These are phyloP conservation scores for Asterophora parasitica DNA, from an alignment of 768 basidiomycete genomes.

Conservation along the genomic window DNA sequence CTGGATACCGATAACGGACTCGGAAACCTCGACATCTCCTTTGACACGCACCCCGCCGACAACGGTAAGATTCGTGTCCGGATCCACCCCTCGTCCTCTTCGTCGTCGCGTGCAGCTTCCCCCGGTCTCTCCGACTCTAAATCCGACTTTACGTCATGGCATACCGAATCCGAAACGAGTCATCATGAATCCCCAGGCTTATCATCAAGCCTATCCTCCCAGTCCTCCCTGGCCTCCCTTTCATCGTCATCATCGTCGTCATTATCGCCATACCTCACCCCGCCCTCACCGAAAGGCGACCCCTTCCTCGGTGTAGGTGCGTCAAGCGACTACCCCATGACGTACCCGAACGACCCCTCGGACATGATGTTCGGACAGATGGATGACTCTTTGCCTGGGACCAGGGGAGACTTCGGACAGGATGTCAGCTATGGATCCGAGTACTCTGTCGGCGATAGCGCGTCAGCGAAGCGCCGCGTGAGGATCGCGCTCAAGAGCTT, in stretches of 20 bases:
- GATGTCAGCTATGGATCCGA: conserved; percentile 34
- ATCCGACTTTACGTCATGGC: conserved; percentile 23
- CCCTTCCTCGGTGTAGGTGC: conserved; percentile 58
- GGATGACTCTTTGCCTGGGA: conserved; percentile 22
- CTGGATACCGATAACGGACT: conserved; percentile 42
- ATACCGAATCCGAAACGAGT: conserved; percentile 18
- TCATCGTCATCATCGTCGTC: conserved; percentile 9
- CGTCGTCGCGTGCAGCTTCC: conserved; percentile 36
- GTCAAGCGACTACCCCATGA: conserved; percentile 32
- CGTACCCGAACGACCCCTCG: conserved; percentile 28
- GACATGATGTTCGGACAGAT: conserved; percentile 33
- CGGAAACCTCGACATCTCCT: conserved; percentile 64
- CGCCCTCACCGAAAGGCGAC: conserved; percentile 36
- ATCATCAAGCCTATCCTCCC: conserved; percentile 16
- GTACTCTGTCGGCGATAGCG: conserved; percentile 28
- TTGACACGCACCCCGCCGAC: conserved; percentile 59
- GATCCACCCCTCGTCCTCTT: conserved; percentile 57
- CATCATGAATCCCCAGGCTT: conserved; percentile 18
- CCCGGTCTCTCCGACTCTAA: conserved; percentile 22
- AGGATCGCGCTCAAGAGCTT: conserved; percentile 64
- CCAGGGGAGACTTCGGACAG: conserved; percentile 26
- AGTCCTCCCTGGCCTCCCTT: conserved; percentile 10
- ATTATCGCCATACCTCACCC: conserved; percentile 28
- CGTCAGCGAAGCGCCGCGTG: conserved; percentile 46
- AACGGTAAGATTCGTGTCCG: conserved; percentile 72